Evolutionary conservation across 306 rosid genomes (phyloP), one percentile per base, ranked within the genome.

Genomic region (Quercus ilex): DNA sequence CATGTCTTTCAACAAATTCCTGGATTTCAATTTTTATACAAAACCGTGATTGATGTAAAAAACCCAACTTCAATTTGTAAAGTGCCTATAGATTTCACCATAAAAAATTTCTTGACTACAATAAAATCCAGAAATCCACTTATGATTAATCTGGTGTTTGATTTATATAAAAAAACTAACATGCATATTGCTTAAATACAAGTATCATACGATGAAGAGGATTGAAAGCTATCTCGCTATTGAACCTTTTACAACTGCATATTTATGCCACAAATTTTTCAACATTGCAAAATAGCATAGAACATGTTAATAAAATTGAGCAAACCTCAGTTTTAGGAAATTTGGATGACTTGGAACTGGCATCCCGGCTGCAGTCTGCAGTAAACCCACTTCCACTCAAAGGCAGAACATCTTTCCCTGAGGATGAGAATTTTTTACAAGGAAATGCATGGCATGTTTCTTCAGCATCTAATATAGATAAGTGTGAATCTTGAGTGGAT

Each of bases 381-480:
- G 83, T 69, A 67, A 7, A 41, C 58, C 13, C 74, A 73, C 76
- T 83, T 52, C 86, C 87, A 71, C 79, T 72, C 14, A 62, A 62
- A 65, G 89, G 80, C 73, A 81, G 80, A 84, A 74, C 82, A 74
- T 75, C 86, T 75, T 77, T 87, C 56, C 83, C 81, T 7, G 80
- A 68, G 31, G 85, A 79, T 75, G 90, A 80, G 73, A 87, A 60
- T 60, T 88, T 91, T 79, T 20, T 78, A 85, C 84, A 83, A 65
- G 92, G 86, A 88, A 95, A 95, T 15, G 90, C 93, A 78, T 93
- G 92, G 78, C 99, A 90, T 49, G 99, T 89, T 72, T 90, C 97
- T 86, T 91, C 98, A 79, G 92, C 92, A 84, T 95, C 99, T 85
- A 92, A 85, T 80, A 95, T 84, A 67, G 97, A 95, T 33, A 89